phyloP scores from a whole-genome alignment of 2,329 filamentous ascomycete species.

The Monosporascus ibericus region DNA sequence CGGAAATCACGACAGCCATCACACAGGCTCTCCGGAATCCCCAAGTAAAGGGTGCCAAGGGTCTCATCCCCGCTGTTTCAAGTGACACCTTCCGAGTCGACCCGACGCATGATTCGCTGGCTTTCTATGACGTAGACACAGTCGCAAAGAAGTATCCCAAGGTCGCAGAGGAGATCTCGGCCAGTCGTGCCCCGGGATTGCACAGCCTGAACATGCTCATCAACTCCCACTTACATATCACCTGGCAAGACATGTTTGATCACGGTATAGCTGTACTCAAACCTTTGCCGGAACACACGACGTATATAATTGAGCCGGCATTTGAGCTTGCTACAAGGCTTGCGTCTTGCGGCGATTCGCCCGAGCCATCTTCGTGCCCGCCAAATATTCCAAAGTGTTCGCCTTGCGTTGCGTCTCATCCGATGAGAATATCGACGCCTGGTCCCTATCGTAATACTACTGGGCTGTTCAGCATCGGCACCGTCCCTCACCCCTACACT shows the following conservation, averaged over 20 bases:
- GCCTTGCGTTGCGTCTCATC: conserved; percentile 61
- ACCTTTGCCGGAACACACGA: conserved; percentile 69
- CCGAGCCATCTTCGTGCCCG: conserved; percentile 72
- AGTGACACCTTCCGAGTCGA: conserved; percentile 60
- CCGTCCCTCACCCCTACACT: conserved; percentile 88
- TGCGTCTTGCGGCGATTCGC: conserved; percentile 65
- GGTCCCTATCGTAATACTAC: conserved; percentile 66
- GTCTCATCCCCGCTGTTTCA: conserved; percentile 56
- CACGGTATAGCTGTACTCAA: conserved; percentile 77
- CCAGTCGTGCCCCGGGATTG: conserved; percentile 55
- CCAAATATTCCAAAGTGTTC: conserved; percentile 72
- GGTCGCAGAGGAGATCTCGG: conserved; percentile 56
- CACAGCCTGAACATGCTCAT: conserved; percentile 66
- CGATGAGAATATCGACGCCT: conserved; percentile 62
- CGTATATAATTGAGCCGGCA: conserved; percentile 63
- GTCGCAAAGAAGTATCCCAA: conserved; percentile 62
- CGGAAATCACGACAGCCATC: conserved; percentile 57
- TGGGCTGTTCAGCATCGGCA: conserved; percentile 72
- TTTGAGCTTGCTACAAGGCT: conserved; percentile 69
- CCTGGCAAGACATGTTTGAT: conserved; percentile 75
- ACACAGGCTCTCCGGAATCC: conserved; percentile 52
- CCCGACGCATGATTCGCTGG: conserved; percentile 58
- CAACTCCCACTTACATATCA: conserved; percentile 76
- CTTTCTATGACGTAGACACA: conserved; percentile 64
- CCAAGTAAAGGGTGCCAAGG: conserved; percentile 50